These are phyloP conservation scores for Xerocomus brunneocitrinus DNA, from an alignment of 768 basidiomycete genomes.

Conservation along the genomic window DNA sequence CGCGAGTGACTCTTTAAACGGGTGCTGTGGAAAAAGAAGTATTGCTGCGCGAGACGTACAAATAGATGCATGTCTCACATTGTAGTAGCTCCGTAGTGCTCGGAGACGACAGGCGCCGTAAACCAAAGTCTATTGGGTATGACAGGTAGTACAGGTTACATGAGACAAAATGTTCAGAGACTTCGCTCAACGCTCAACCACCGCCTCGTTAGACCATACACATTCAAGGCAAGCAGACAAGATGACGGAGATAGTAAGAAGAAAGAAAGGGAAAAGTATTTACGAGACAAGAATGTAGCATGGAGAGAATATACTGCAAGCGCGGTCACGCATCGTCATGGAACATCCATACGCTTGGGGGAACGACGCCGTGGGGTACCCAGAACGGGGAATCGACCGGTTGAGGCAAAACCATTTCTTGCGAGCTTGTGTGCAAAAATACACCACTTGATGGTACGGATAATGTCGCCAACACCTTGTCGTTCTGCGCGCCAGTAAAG, in stretches of 20 bases:
- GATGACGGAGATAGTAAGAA: background rate
- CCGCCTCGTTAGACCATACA: conserved; percentile 17
- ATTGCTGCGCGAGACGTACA: background rate
- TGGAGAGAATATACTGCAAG: conserved; percentile 1
- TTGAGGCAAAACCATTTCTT: conserved; percentile 9
- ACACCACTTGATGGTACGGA: conserved; percentile 13
- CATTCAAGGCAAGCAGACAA: conserved; percentile 26
- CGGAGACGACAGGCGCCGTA: background rate
- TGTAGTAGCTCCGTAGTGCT: background rate
- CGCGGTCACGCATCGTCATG: conserved; percentile 11
- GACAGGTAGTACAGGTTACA: conserved; percentile 16
- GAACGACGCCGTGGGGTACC: conserved; percentile 11
- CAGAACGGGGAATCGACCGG: conserved; percentile 11
- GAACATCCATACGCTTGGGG: conserved; percentile 15
- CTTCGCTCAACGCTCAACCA: conserved; percentile 8
- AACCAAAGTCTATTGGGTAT: conserved; percentile 26
- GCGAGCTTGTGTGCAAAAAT: conserved; percentile 18
- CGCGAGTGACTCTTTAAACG: background rate
- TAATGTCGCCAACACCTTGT: conserved; percentile 24
- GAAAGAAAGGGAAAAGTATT: conserved; percentile 18
- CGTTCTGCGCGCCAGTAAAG: conserved; percentile 34
- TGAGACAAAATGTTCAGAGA: conserved; percentile 17
- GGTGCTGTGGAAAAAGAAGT: background rate
- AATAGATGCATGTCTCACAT: background rate
- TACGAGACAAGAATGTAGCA: conserved; percentile 15